Percentiles rank a stretch among this genome's conserved stretches.
phyloP scores from a whole-genome alignment of 805 yeast genomes.

The Ascoidea asiatica region DNA sequence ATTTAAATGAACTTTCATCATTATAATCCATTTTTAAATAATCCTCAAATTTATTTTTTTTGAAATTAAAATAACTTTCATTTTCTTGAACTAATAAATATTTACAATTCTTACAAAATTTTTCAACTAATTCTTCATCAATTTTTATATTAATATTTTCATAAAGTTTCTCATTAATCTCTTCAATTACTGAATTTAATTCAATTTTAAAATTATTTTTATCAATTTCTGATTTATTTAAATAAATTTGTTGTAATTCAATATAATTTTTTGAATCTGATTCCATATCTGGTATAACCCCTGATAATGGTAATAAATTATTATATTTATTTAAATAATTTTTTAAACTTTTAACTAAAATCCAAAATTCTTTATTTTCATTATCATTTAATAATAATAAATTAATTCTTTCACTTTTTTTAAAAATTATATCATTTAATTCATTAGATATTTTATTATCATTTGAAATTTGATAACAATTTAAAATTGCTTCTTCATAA shows the following conservation, averaged over 20 bases:
- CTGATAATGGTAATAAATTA: conserved; percentile 52
- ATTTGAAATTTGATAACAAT: conserved; percentile 29
- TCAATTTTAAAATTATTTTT: conserved; percentile 22
- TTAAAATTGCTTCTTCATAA: conserved; percentile 36
- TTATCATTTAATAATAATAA: background rate
- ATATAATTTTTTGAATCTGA: conserved; percentile 56
- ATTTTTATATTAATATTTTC: conserved; percentile 18
- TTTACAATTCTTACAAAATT: conserved; percentile 52
- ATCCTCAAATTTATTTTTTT: too few species aligned
- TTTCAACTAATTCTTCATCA: conserved; percentile 21
- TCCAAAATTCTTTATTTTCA: conserved; percentile 39
- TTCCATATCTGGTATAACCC: conserved; percentile 80
- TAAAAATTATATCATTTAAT: conserved; percentile 9
- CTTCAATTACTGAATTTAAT: conserved; percentile 16
- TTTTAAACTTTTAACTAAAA: conserved; percentile 38
- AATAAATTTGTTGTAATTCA: conserved; percentile 42
- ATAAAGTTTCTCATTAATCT: too few species aligned
- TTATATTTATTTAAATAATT: conserved; percentile 28
- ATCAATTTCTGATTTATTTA: conserved; percentile 40
- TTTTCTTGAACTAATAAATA: conserved; percentile 34
- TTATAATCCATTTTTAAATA: too few species aligned
- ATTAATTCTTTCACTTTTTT: background rate
- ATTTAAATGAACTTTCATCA: conserved; percentile 12
- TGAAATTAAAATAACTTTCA: too few species aligned
- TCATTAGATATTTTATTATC: conserved; percentile 18